Percentiles rank a stretch among this genome's conserved stretches.
Conservation (phyloP, 306 rosid species). For the Gynostemma pentaphyllum region DNA sequence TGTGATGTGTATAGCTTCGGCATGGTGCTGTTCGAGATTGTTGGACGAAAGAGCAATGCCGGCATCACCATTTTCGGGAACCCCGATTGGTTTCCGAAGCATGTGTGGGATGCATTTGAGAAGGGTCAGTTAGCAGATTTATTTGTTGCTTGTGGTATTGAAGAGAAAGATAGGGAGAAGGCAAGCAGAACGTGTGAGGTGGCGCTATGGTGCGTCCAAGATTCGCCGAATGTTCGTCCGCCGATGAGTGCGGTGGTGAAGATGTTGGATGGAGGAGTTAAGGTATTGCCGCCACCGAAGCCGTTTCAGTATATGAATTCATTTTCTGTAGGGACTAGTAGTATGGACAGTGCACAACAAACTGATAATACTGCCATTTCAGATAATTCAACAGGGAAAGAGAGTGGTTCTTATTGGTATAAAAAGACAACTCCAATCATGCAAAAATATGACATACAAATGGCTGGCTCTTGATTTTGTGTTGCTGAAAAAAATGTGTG, state of each 20-base stretch:
- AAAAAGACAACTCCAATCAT: slow-evolving; percentile 13
- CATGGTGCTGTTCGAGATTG: slow-evolving; percentile 36
- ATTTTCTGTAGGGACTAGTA: background rate
- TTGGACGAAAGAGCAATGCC: slow-evolving; percentile 34
- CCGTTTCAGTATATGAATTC: slow-evolving; percentile 27
- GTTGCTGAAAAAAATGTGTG: too few species aligned
- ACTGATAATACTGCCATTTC: background rate
- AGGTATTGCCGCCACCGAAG: slow-evolving; percentile 25
- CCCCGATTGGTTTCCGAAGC: slow-evolving; percentile 39
- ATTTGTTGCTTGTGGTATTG: slow-evolving; percentile 17
- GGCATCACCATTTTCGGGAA: slow-evolving; percentile 11
- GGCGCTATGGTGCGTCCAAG: slow-evolving; percentile 39
- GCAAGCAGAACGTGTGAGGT: slow-evolving; percentile 28
- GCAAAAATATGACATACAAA: slow-evolving; percentile 15
- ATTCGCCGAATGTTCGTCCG: slow-evolving; percentile 32
- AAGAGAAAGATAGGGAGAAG: slow-evolving; percentile 16
- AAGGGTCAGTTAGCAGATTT: slow-evolving; percentile 10
- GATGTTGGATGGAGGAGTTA: slow-evolving; percentile 42
- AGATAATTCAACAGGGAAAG: background rate
- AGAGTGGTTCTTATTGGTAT: background rate
- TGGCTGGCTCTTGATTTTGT: slow-evolving; percentile 1
- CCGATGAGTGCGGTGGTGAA: slow-evolving; percentile 35
- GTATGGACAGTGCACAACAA: background rate
- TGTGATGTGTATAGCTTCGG: slow-evolving; percentile 52
- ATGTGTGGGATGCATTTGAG: slow-evolving; percentile 26